Base-by-base conservation (phyloP, 345 rosid genomes). In the Alliaria petiolata region DNA sequence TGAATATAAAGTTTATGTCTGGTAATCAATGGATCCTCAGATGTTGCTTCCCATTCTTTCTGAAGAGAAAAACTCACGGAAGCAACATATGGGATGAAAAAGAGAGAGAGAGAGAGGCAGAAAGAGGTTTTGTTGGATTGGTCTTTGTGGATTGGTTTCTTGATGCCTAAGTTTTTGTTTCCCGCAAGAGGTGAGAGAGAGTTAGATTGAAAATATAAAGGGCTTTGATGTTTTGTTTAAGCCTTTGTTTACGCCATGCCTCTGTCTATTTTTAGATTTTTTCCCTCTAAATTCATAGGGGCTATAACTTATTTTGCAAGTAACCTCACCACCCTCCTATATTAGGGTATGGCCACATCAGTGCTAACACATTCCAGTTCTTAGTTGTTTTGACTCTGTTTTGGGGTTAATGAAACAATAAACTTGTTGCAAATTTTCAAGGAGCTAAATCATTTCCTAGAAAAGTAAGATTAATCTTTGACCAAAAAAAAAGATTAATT, bases 211-310 rank as follows among this genome's bases (percentile, higher is more conserved):
- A 57, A 69, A 55, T 76, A 62, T 76, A 76, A 76, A 76, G 79
- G 70, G 46, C 34, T 46, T 17, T 62, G 49, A 54, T 58, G 67
- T 57, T 76, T 76, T 62, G 60, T 45, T 19, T 34, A 14, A 50
- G 70, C 75, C 79, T 53, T 69, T 62, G 70, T 62, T 76, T 55
- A 62, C 65, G 79, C 75, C 25, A 62, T 62, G 45, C 79, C 70
- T 62, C 75, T 76, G 28, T 14, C 79, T 76, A 69, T n/a, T 46
- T 44, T 69, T 55, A 44, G 62, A 75, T 14, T 54, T 1, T 9
- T 54, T 76, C 35, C 65, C 58, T 46, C n/a, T 28, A 35, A 54
- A 76, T 62, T 45, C 31, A 38, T 68, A 52, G 55, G 39, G 49
- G 19, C 15, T 17, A 19, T 44, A 69, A 62, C 75, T 61, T 75